Conservation (phyloP, 2,329 filamentous ascomycete species). For the Diaporthe sp. region DNA sequence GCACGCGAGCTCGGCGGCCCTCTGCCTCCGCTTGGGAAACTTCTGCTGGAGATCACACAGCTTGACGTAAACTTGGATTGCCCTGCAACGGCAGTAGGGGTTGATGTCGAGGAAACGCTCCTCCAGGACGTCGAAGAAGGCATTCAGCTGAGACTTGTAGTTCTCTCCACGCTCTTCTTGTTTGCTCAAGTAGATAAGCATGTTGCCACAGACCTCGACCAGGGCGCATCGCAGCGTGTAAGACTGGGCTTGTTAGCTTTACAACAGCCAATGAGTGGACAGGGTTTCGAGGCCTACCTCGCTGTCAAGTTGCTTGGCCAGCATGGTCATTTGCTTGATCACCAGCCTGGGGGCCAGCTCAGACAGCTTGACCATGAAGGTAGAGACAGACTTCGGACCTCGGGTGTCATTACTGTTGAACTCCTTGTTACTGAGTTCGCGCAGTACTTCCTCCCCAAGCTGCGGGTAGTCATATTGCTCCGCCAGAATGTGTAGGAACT, state of each 20-base stretch:
- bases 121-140: slow-evolving; percentile 96
- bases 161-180: slow-evolving; percentile 93
- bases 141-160: slow-evolving; percentile 93
- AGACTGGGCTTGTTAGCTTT: slow-evolving; percentile 65
- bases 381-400: slow-evolving; percentile 95
- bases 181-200: slow-evolving; percentile 90
- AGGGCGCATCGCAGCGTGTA: slow-evolving; percentile 94
- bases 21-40: slow-evolving; percentile 91
- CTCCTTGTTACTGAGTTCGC: slow-evolving; percentile 96
- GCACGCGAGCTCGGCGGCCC: slow-evolving; percentile 86
- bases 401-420: slow-evolving; percentile 97
- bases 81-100: slow-evolving; percentile 92
- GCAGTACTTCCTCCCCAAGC: slow-evolving; percentile 90
- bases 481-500: slow-evolving; percentile 94
- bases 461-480: slow-evolving; percentile 99
- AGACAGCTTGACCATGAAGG: slow-evolving; percentile 92
- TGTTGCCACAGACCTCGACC: slow-evolving; percentile 96
- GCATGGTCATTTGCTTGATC: slow-evolving; percentile 96
- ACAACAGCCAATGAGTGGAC: too few species aligned
- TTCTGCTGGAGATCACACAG: slow-evolving; percentile 96
- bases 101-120: slow-evolving; percentile 97
- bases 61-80: slow-evolving; percentile 92
- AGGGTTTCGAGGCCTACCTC: slow-evolving; percentile 68
- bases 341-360: slow-evolving; percentile 92
- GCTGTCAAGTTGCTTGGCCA: slow-evolving; percentile 95